Percentiles rank a stretch among this genome's conserved stretches.
Evolutionary conservation across 169 alveolate genomes (phyloP).

Genomic region (Cryptosporidium sp.): DNA sequence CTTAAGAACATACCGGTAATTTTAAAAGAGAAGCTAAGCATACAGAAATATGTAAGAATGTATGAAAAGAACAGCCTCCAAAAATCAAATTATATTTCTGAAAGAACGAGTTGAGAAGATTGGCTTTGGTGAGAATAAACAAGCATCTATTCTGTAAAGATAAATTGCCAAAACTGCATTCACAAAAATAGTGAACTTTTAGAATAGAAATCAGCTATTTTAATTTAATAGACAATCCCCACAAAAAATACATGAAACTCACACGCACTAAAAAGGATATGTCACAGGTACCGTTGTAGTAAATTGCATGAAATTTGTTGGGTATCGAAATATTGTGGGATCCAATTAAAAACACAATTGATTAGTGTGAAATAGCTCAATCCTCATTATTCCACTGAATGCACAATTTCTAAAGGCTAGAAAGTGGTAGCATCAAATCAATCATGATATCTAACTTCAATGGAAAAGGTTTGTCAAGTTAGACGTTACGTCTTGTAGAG

Average conservation of each 20-base stretch:
- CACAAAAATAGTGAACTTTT: neutral
- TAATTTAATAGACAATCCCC: neutral
- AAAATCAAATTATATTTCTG: too few relatives aligned
- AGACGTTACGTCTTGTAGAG: constrained; percentile 78
- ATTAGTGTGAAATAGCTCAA: neutral
- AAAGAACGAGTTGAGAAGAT: neutral
- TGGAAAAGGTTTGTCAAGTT: constrained; percentile 60
- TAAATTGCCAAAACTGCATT: neutral
- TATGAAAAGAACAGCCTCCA: neutral
- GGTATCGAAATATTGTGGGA: neutral
- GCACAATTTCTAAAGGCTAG: neutral
- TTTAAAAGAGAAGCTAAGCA: too few relatives aligned
- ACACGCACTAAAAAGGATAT: neutral
- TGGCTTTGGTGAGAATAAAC: too few relatives aligned
- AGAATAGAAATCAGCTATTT: neutral
- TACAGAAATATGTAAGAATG: too few relatives aligned
- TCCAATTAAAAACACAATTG: neutral
- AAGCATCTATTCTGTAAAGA: neutral
- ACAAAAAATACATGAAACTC: neutral
- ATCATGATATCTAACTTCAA: constrained; percentile 7
- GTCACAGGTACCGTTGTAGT: neutral
- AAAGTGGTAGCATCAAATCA: neutral
- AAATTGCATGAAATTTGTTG: neutral
- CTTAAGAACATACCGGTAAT: neutral
- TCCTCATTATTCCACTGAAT: neutral